These are phyloP conservation scores for Aspergillus ruber DNA, from an alignment of 2,329 filamentous ascomycete genomes.

Conservation along the genomic window DNA sequence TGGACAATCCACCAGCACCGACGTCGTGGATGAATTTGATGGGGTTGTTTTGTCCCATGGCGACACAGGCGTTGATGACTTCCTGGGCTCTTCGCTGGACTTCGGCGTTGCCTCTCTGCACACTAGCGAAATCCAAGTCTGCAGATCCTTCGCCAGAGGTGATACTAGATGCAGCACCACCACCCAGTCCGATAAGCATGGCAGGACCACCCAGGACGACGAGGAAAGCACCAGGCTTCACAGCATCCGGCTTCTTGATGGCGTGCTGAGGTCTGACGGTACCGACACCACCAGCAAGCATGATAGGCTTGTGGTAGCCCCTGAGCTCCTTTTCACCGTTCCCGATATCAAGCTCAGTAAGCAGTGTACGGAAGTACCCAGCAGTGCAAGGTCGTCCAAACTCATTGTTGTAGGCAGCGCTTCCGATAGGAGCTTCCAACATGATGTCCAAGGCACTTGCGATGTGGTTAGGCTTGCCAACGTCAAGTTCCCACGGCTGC, in stretches of 20 bases:
- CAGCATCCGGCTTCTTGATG: conserved; percentile 71
- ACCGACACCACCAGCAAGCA: conserved; percentile 93
- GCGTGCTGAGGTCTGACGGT: conserved; percentile 88
- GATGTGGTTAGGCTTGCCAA: conserved; percentile 85
- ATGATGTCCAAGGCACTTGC: conserved; percentile 95
- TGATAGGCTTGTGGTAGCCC: conserved; percentile 97
- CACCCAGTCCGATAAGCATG: conserved; percentile 95
- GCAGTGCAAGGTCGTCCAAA: conserved; percentile 85
- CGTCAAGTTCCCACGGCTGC: conserved; percentile 84
- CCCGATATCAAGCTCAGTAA: conserved; percentile 59
- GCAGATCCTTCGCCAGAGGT: conserved; percentile 82
- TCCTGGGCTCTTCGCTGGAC: conserved; percentile 94
- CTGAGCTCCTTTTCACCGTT: conserved; percentile 64
- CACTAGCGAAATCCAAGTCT: conserved; percentile 92
- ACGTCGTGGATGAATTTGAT: conserved; percentile 98
- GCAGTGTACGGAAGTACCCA: conserved; percentile 86
- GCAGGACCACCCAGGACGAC: conserved; percentile 92
- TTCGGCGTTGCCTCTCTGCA: conserved; percentile 94
- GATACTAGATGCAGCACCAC: conserved; percentile 88
- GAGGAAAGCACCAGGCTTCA: conserved; percentile 80
- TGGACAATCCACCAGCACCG: conserved; percentile 81
- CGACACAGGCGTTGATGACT: conserved; percentile 91
- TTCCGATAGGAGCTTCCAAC: conserved; percentile 93
- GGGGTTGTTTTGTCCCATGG: conserved; percentile 75
- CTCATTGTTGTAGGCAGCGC: conserved; percentile 94